These are phyloP conservation scores for Bipolaris cookei DNA, from an alignment of 2,329 filamentous ascomycete species.

Conservation along the genomic window DNA sequence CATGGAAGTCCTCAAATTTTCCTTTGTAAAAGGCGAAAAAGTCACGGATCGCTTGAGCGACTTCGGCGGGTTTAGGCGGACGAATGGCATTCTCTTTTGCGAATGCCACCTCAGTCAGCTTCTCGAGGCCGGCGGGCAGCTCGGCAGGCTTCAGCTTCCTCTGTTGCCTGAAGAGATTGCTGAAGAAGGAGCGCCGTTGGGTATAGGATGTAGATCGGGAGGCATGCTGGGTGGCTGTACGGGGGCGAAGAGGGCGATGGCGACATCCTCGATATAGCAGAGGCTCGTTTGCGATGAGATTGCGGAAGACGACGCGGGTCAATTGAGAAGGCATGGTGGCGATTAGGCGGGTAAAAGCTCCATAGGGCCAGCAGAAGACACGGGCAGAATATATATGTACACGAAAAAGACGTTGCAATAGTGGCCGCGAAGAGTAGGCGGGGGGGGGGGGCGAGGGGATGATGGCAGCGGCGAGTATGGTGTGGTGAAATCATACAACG, in stretches of 20 bases:
- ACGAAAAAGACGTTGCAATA: slow-evolving; percentile 23
- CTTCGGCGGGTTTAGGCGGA: slow-evolving; percentile 66
- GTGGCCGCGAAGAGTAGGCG: slow-evolving; percentile 12
- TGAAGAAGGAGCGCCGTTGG: slow-evolving; percentile 65
- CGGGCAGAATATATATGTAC: slow-evolving; percentile 16
- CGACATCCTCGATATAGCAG: slow-evolving; percentile 55
- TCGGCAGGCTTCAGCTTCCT: slow-evolving; percentile 65
- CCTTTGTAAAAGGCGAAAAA: slow-evolving; percentile 38
- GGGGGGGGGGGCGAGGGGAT: slow-evolving; percentile 8
- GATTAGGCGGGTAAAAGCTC: slow-evolving; percentile 10
- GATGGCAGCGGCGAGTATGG: slow-evolving; percentile 2
- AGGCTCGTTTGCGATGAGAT: slow-evolving; percentile 60
- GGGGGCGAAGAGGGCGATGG: slow-evolving; percentile 41
- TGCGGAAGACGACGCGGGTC: slow-evolving; percentile 65
- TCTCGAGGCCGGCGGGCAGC: slow-evolving; percentile 73
- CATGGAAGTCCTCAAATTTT: slow-evolving; percentile 48
- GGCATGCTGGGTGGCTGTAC: slow-evolving; percentile 29
- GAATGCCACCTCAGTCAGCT: slow-evolving; percentile 71
- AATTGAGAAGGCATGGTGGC: slow-evolving; percentile 64
- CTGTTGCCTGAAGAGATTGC: slow-evolving; percentile 68
- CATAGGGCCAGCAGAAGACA: slow-evolving; percentile 23
- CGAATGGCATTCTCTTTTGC: slow-evolving; percentile 68
- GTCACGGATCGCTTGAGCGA: slow-evolving; percentile 62
- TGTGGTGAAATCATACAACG: slow-evolving; percentile 27
- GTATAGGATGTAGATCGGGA: slow-evolving; percentile 23